Evolutionary conservation across 1,284 basidiomycete species (phyloP).

Genomic region (Erythrobasidium hasegawianum): DNA sequence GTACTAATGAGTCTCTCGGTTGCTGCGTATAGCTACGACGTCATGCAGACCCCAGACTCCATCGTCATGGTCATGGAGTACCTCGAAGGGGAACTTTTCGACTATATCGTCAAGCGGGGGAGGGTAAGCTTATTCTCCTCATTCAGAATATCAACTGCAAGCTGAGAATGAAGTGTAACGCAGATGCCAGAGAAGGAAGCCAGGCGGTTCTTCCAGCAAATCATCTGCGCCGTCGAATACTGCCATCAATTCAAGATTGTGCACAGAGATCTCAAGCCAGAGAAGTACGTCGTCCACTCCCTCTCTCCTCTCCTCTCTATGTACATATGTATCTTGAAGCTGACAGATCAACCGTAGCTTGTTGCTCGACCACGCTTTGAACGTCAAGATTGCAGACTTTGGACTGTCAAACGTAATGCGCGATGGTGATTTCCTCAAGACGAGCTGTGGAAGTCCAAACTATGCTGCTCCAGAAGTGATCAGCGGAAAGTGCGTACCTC

Average conservation of each 20-base stretch:
- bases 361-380: slow-evolving; percentile 55
- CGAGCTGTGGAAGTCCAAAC: slow-evolving; percentile 91
- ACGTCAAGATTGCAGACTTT: slow-evolving; percentile 92
- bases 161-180: too few relatives aligned
- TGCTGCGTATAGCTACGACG: slow-evolving; percentile 68
- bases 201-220: slow-evolving; percentile 89
- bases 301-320: too few relatives aligned
- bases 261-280: slow-evolving; percentile 91
- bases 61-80: slow-evolving; percentile 91
- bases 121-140: slow-evolving; percentile 45
- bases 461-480: slow-evolving; percentile 96
- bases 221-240: slow-evolving; percentile 92
- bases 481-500: slow-evolving; percentile 66
- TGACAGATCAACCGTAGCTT: too few relatives aligned
- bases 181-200: slow-evolving; percentile 80
- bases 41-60: slow-evolving; percentile 85
- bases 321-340: too few relatives aligned
- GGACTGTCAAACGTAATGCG: slow-evolving; percentile 89
- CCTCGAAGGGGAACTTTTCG: slow-evolving; percentile 78
- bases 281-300: slow-evolving; percentile 67
- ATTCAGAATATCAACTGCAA: too few relatives aligned
- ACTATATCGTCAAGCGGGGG: slow-evolving; percentile 86
- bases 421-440: slow-evolving; percentile 90
- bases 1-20: too few relatives aligned
- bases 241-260: slow-evolving; percentile 91